Conservation (phyloP, 768 basidiomycete species). For the Tylopilus sp. region DNA sequence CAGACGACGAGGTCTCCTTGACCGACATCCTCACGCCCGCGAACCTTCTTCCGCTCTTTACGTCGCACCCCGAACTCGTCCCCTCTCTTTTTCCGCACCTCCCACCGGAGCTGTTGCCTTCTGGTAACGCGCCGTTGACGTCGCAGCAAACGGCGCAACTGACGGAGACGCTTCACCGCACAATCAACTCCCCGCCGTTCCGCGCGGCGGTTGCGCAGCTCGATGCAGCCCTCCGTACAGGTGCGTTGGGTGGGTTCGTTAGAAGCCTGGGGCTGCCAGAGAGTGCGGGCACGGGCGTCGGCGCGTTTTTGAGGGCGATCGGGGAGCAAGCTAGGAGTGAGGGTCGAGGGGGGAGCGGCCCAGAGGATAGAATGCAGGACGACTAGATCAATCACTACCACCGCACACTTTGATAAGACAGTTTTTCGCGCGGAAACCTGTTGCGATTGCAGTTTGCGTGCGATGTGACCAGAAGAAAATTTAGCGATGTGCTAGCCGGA, state of each 20-base stretch:
- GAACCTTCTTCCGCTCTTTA: slow-evolving; percentile 70
- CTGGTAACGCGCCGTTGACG: slow-evolving; percentile 43
- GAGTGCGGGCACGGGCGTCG: slow-evolving; percentile 76
- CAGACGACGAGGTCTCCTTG: slow-evolving; percentile 54
- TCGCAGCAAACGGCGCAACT: slow-evolving; percentile 22
- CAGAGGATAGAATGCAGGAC: slow-evolving; percentile 72
- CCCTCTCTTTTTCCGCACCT: slow-evolving; percentile 75
- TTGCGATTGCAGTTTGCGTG: no score
- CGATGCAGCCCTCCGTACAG: slow-evolving; percentile 82
- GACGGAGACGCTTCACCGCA: slow-evolving; percentile 61
- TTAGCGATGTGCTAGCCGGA: no score
- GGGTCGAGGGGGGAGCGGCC: slow-evolving; percentile 18
- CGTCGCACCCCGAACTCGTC: slow-evolving; percentile 64
- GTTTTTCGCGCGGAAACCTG: no score
- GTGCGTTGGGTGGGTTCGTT: slow-evolving; percentile 72
- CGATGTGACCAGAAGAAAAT: no score
- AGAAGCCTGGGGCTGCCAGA: slow-evolving; percentile 78
- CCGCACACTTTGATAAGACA: no score
- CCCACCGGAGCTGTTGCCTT: slow-evolving; percentile 70
- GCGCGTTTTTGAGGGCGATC: slow-evolving; percentile 77
- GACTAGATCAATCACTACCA: slow-evolving; percentile 48
- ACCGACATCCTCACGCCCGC: slow-evolving; percentile 73
- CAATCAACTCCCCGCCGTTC: slow-evolving; percentile 83
- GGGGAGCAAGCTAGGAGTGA: slow-evolving; percentile 68
- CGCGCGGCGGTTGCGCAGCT: slow-evolving; percentile 74